A percentile compares a stretch with the other conserved stretches of the same genome.
phyloP scores from a whole-genome alignment of 805 yeast species.

The Saccharomycopsis sp. region DNA sequence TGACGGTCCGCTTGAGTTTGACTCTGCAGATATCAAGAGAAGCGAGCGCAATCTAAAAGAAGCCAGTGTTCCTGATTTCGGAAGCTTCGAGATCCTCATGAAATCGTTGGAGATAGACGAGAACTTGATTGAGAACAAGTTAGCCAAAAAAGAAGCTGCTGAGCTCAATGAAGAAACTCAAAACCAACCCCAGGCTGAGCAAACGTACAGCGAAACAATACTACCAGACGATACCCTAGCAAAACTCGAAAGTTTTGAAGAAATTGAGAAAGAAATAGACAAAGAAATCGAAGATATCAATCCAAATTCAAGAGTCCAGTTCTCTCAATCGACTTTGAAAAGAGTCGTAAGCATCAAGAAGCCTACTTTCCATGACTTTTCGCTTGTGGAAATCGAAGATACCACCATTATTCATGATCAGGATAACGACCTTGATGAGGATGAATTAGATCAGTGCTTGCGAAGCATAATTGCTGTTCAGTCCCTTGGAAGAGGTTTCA shows the following conservation, averaged over 20 bases:
- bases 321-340: conserved; percentile 17
- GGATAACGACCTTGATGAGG: conserved; percentile 7
- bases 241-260: neutral
- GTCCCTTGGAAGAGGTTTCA: conserved; percentile 63
- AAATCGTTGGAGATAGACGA: conserved; percentile 12
- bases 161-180: neutral
- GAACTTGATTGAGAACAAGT: neutral
- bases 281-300: neutral
- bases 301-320: conserved; percentile 5
- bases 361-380: conserved; percentile 15
- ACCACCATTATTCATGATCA: conserved; percentile 21
- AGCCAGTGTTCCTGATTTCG: conserved; percentile 71
- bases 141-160: neutral
- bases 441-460: conserved; percentile 24
- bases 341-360: conserved; percentile 16
- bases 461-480: conserved; percentile 48
- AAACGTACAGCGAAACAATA: neutral
- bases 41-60: conserved; percentile 65
- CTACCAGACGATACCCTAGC: neutral
- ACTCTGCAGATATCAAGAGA: conserved; percentile 57
- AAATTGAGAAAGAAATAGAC: neutral
- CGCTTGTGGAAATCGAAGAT: conserved; percentile 18
- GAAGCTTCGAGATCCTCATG: conserved; percentile 25
- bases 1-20: conserved; percentile 55
- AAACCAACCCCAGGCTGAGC: neutral